Base-by-base conservation (phyloP, 164 flowering plant genomes). In the Buxus sempervirens region DNA sequence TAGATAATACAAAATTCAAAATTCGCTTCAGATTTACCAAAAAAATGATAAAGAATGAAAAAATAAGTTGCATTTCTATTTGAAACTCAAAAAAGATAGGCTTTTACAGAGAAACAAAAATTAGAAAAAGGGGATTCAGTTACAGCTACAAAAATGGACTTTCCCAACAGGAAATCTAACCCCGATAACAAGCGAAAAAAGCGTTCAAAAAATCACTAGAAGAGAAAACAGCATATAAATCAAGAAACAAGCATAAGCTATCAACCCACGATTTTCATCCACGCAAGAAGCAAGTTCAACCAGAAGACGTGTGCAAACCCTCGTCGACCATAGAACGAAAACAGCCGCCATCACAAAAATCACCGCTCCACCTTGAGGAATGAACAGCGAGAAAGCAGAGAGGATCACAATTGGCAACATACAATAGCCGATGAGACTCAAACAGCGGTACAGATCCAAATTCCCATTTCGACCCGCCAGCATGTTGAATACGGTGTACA, bases 241-340 rank as follows among this genome's bases (percentile, higher is more conserved):
- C 86, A 93, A 84, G 73, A 85, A 87, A 76, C 96, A 88, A 0
- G 98, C 92, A 66, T 90, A 93, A 67, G 91, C 86, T 28, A 93
- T 83, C 79, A 93, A 77, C 9, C 96, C 93, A 5, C 87, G 82
- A 68, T 89, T 92, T 78, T 93, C 98, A 5, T 84, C 96, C 9
- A 92, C 94, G 26, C 85, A 84, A n/a, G 79, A 82, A 32, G 90
- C 86, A 38, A 91, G 76, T 70, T 84, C 81, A 48, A 87, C 90
- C 70, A 93, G 62, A 19, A 93, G 86, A 58, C 83, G 65, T 0
- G 98, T 84, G 28, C 90, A 88, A 58, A 79, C 87, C 75, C 97
- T 81, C 0, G 97, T 83, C 9, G 96, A 80, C 97, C 97, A 93
- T 20, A 87, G 16, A 73, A 89, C 97, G 38, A 89, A 88, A 24